Percentiles rank a stretch among this genome's conserved stretches.
These are phyloP conservation scores for Sicyos baderoa DNA, from an alignment of 306 rosid species.

Conservation along the genomic window DNA sequence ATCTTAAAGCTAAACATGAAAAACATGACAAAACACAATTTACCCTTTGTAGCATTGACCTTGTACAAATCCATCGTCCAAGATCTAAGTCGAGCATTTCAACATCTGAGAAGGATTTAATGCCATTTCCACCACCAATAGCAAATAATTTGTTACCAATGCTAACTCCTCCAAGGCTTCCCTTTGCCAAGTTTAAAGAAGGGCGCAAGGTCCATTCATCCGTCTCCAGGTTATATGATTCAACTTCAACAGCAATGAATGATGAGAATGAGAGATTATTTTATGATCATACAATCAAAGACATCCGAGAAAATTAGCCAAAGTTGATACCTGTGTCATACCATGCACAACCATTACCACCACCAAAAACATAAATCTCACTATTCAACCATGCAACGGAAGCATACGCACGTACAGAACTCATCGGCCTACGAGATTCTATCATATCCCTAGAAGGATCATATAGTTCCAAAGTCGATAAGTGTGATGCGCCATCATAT, in stretches of 20 bases:
- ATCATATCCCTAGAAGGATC: slow-evolving; percentile 39
- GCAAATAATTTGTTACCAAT: slow-evolving; percentile 36
- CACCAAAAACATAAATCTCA: slow-evolving; percentile 44
- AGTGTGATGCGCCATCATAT: slow-evolving; percentile 45
- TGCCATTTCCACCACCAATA: slow-evolving; percentile 43
- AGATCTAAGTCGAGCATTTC: slow-evolving; percentile 61
- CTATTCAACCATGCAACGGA: slow-evolving; percentile 37
- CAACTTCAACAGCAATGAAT: slow-evolving; percentile 44
- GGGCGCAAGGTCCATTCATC: slow-evolving; percentile 62
- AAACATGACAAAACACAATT: background rate
- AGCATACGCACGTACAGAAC: slow-evolving; percentile 34
- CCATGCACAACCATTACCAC: slow-evolving; percentile 39
- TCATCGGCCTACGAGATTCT: slow-evolving; percentile 37
- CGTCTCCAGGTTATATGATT: slow-evolving; percentile 43
- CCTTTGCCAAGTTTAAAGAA: slow-evolving; percentile 53
- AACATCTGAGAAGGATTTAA: slow-evolving; percentile 33
- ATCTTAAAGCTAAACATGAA: background rate
- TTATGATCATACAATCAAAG: background rate
- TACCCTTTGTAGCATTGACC: slow-evolving; percentile 60
- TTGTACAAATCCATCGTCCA: slow-evolving; percentile 49
- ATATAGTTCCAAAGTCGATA: slow-evolving; percentile 48
- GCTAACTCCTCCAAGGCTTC: slow-evolving; percentile 54
- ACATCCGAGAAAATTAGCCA: slow-evolving; percentile 18
- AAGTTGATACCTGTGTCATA: slow-evolving; percentile 37
- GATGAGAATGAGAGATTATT: slow-evolving; percentile 16